These are phyloP conservation scores for Trifolium dubium DNA, from an alignment of 306 rosid genomes.

Conservation along the genomic window DNA sequence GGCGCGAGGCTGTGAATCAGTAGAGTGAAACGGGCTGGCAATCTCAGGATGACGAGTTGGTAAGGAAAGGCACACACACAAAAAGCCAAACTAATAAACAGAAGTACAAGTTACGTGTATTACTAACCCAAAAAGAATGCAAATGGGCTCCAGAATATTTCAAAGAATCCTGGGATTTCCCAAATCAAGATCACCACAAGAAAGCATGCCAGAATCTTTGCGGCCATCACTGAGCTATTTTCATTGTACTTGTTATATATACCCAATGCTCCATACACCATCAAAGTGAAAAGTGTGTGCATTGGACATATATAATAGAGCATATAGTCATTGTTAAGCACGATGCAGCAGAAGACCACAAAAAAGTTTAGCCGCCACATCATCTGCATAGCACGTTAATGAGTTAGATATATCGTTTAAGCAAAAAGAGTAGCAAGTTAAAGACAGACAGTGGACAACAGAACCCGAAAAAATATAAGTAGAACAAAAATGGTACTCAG, in stretches of 20 bases:
- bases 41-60: constrained; percentile 32
- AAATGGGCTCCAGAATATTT: constrained; percentile 77
- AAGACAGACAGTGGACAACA: constrained; percentile 9
- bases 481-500: background rate
- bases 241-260: constrained; percentile 88
- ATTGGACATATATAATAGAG: constrained; percentile 97
- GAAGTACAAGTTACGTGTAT: constrained; percentile 29
- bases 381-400: constrained; percentile 69
- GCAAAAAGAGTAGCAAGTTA: constrained; percentile 1
- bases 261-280: constrained; percentile 99
- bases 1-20: constrained; percentile 28
- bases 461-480: background rate
- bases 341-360: constrained; percentile 87
- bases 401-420: constrained; percentile 19
- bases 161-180: constrained; percentile 97
- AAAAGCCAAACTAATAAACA: constrained; percentile 32
- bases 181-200: constrained; percentile 88
- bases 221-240: constrained; percentile 74
- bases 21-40: constrained; percentile 28
- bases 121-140: constrained; percentile 80
- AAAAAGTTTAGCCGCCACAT: constrained; percentile 99
- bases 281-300: constrained; percentile 96
- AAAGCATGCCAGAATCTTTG: constrained; percentile 85
- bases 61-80: constrained; percentile 15
- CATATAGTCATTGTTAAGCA: constrained; percentile 94